These are phyloP conservation scores for Colletotrichum melonis DNA, from an alignment of 2,329 filamentous ascomycete species.

Conservation along the genomic window DNA sequence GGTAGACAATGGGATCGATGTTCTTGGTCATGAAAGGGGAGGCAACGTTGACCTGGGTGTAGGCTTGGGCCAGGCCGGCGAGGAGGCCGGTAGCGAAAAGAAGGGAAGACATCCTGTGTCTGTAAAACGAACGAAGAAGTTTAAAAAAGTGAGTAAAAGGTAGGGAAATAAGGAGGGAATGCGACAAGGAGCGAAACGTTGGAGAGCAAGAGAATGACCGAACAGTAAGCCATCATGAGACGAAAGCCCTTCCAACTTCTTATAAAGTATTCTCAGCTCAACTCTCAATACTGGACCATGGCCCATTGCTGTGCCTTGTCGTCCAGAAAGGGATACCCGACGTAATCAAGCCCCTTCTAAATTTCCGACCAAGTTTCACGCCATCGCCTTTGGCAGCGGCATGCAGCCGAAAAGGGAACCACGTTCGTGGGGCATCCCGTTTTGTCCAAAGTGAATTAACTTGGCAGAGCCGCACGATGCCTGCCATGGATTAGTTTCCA, in stretches of 20 bases:
- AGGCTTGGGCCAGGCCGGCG: conserved; percentile 38
- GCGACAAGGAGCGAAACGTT: neutral
- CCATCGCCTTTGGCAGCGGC: neutral
- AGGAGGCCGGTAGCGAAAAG: conserved; percentile 31
- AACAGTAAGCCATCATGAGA: neutral
- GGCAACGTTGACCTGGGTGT: conserved; percentile 39
- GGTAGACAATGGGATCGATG: conserved; percentile 47
- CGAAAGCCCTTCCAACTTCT: neutral
- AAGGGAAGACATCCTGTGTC: conserved; percentile 36
- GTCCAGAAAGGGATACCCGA: neutral
- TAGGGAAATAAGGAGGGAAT: neutral
- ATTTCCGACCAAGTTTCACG: conserved; percentile 10
- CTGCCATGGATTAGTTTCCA: neutral
- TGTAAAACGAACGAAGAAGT: conserved; percentile 13
- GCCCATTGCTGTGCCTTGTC: neutral
- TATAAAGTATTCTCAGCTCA: neutral
- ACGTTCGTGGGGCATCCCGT: neutral
- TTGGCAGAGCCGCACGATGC: conserved; percentile 6
- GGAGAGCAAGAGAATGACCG: neutral
- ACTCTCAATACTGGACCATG: neutral
- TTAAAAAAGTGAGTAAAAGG: neutral
- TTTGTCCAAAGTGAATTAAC: neutral
- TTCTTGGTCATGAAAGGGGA: conserved; percentile 47
- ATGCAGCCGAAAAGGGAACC: neutral
- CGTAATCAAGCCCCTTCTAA: neutral